Evolutionary conservation across 768 basidiomycete genomes (phyloP), one percentile per base, ranked within the genome.

Genomic region (Clavulina sp.): DNA sequence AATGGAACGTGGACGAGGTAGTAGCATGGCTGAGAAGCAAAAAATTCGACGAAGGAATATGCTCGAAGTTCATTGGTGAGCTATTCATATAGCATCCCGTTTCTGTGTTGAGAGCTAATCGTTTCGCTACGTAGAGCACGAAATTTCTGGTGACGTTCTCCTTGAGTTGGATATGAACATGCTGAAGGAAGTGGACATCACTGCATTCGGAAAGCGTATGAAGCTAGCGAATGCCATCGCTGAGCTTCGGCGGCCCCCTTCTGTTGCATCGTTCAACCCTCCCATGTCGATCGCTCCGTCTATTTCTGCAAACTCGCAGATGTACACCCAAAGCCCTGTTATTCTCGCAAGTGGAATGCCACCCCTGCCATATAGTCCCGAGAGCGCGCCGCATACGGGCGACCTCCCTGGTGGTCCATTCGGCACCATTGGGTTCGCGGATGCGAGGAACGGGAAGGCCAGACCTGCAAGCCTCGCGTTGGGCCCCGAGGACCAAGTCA

Each of bases 91-190:
- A 52, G 18, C 32, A 53, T 26, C 6, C 9, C 32, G 29, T 40
- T 13, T 40, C 36, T 23, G 50, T 23, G 6, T n/a, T 38, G 47
- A 32, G n/a, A n/a, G n/a, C n/a, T n/a, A n/a, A n/a, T 21, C 46
- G 33, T 33, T 26, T 36, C 32, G 16, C 41, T 33, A 26, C 54
- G 38, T 62, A 91, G 93, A 97, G 67, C 91, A 99, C 77, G 95
- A 99, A 68, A 97, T 99, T 50, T 86, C 91, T 0, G 95, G 95
- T 19, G 95, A 99, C 59, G 86, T 97, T 30, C 76, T 99, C 4
- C 78, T 97, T 51, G 93, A 95, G 60, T 81, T 97, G 54, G 89
- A 96, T 56, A 77, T 81, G 51, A 83, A 81, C 60, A 72, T 95
- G 16, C 80, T 99, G 59, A 97, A 97, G 68, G 92, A 97, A 68